phyloP scores from a whole-genome alignment of 306 rosid species.

The Oemleria cerasiformis region DNA sequence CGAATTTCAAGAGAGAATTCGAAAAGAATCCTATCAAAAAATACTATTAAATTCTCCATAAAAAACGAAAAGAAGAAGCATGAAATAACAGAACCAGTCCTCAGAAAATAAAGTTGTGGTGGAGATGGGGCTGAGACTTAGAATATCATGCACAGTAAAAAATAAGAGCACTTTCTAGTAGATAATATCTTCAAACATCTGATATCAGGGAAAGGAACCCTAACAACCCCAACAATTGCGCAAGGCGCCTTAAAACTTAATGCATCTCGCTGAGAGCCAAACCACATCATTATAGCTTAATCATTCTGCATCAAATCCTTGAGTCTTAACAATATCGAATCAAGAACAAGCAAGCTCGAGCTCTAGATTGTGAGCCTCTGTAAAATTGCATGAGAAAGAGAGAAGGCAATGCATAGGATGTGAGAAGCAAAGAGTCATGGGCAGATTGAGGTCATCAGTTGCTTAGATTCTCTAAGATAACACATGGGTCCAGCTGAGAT shows the following conservation, averaged over 20 bases:
- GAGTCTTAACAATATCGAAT: background rate
- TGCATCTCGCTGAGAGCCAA: too few species aligned
- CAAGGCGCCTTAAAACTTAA: too few species aligned
- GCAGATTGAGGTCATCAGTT: background rate
- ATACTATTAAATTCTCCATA: background rate
- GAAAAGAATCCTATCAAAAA: too few species aligned
- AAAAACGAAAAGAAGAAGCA: background rate
- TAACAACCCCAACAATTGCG: background rate
- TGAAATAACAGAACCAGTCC: background rate
- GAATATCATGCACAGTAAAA: constrained; percentile 6
- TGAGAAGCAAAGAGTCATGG: constrained; percentile 4
- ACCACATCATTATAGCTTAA: too few species aligned
- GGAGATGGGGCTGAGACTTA: background rate
- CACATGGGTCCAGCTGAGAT: background rate
- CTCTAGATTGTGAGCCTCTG: background rate
- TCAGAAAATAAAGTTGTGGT: background rate
- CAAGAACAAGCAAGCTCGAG: background rate
- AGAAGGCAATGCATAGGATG: background rate
- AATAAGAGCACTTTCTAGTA: background rate
- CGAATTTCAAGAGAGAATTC: too few species aligned
- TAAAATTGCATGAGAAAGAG: background rate
- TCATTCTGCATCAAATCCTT: background rate
- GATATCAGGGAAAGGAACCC: background rate
- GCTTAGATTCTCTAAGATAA: background rate
- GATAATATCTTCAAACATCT: background rate